Base-by-base conservation (phyloP, 768 basidiomycete genomes). In the Agaricus blazei region DNA sequence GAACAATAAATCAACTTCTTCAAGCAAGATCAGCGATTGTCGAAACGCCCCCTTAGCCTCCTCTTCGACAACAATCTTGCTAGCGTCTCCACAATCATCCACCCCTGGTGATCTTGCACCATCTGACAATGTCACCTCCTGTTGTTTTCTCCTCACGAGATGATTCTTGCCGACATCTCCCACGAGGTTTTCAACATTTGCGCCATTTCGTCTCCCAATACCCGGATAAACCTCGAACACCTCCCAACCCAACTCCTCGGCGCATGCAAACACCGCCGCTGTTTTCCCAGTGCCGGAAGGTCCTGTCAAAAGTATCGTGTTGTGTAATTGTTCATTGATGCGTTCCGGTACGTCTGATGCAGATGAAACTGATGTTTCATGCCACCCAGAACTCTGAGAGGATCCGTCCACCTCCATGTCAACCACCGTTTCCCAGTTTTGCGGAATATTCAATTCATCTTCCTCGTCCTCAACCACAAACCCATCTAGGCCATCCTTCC, bases 151-250 rank as follows among this genome's bases (percentile, higher is more conserved):
- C 27, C 68, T 60, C 44, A 95, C 85, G 56, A 88, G 78, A 68
- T 99, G 97, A 65, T 97, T 98, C 72, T 83, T 92, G 19, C 93
- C 93, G 3, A 95, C 93, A 57, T 96, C 93, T 12, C 97, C 97
- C 46, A 98, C 82, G 59, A 94, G 77, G 55, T 79, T 77, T 54
- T 87, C 84, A 60, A 99, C 72, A 62, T 83, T 90, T 26, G 83
- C 75, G 5, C 89, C 90, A 57, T 83, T 89, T 36, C 97, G 82
- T 64, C 82, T 89, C n/a, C 94, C 94, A 50, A 95, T 85, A 2
- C 97, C 97, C 26, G 97, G 91, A 70, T 94, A 89, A 11, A 98
- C 93, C 68, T 99, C 97, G 64, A 98, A 97, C 11, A 98, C 84
- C 48, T 95, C 91, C 91, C 92, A 99, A 12, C 87, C 92, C 34